phyloP scores from a whole-genome alignment of 2,329 filamentous ascomycete genomes.

The Fusarium citri region DNA sequence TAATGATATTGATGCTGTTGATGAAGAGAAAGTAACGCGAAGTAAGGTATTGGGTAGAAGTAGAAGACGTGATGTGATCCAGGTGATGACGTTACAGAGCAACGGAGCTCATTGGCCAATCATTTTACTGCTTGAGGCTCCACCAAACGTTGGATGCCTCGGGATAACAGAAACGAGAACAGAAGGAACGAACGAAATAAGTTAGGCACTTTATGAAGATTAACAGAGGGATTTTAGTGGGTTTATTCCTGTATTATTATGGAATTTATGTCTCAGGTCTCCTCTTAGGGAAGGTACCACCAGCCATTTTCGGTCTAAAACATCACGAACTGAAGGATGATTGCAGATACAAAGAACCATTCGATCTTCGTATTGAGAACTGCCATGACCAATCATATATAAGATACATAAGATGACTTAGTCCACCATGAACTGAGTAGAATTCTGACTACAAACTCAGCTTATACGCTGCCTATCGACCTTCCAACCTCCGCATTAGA shows the following conservation, averaged over 20 bases:
- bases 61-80: slow-evolving; percentile 41
- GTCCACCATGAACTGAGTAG: not conserved
- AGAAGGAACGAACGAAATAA: not conserved
- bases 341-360: not conserved
- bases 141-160: slow-evolving; percentile 2
- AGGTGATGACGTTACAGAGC: slow-evolving; percentile 41
- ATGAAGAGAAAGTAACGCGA: slow-evolving; percentile 8
- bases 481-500: not conserved
- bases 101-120: slow-evolving; percentile 36
- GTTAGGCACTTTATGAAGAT: not conserved
- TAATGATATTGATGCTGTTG: slow-evolving; percentile 16
- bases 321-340: not conserved
- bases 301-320: not conserved
- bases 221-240: not conserved
- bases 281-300: not conserved
- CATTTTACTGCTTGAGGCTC: not conserved
- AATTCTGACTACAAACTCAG: not conserved
- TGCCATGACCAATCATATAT: not conserved
- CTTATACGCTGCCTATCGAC: not conserved
- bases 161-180: not conserved
- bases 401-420: not conserved
- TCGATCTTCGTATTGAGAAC: not conserved
- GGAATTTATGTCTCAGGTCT: not conserved
- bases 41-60: slow-evolving; percentile 1
- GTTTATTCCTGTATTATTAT: not conserved